Evolutionary conservation across 441 rosid genomes (phyloP), one percentile per base, ranked within the genome.

Genomic region (Adansonia madagascariensis): DNA sequence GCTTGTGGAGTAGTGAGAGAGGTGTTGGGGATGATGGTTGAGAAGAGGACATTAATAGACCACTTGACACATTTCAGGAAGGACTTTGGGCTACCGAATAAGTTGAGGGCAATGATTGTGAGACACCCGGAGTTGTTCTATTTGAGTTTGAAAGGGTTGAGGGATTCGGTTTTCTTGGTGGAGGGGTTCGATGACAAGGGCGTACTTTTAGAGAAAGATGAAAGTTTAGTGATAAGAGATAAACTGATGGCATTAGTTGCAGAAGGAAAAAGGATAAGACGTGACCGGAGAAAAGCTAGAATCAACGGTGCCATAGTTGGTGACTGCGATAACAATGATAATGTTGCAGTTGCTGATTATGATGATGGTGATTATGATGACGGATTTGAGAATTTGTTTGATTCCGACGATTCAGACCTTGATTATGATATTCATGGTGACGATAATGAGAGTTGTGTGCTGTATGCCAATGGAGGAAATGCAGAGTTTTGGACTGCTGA

Each of bases 51-150:
- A 69, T 80, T 95, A 67, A 79, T 93, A 15, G 98, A 95, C 73
- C 97, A 95, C 80, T 81, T 94, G 86, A 90, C 97, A 15, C 97
- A 91, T 81, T 93, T 95, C 81, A 87, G 97, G 85, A 91, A 90
- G 44, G 98, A 95, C 71, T 93, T 93, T 50, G 85, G 85, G 39
- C 85, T 94, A 6, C 84, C 98, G 12, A 91, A 93, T 71, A 89
- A 92, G 86, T 60, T 91, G 85, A 88, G 95, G 84, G 88, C 84
- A 1, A 82, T 95, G 95, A 79, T 93, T 41, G 79, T 87, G 73
- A 89, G 99, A 77, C 99, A 93, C 77, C 96, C 96, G 1, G 98
- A 93, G 79, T 70, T 93, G 59, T 93, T 95, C 85, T 93, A 95
- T 35, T 90, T 91, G 46, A 93, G 98, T 74, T 63, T 88, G 80